Base-by-base conservation (phyloP, 352 stramenopile genomes). In the Phytophthora megakarya region DNA sequence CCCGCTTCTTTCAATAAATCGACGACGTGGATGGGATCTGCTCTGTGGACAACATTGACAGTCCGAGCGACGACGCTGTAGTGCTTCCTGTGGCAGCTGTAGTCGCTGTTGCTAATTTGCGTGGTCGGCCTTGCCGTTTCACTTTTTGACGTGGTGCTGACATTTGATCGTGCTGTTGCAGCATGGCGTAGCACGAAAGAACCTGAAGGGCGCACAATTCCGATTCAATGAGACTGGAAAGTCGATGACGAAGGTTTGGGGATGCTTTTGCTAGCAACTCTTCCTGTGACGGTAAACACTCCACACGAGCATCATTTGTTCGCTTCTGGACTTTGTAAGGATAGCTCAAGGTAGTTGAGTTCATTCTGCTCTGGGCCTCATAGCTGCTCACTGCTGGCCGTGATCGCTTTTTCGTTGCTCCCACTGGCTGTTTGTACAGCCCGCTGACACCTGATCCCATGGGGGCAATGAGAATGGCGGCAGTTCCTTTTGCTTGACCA, bases 131-230 rank as follows among this genome's bases (percentile, higher is more conserved):
- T 46, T 69, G 72, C 21, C 50, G 33, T 33, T 68, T 77, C 19
- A 45, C 46, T 67, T 68, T 76, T 64, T 70, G 52, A 57, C 46
- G 25, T 53, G 65, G 54, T 49, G 23, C 33, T 54, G 44, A 61
- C 18, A 55, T 55, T 52, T 77, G 65, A 15, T 73, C 65, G 32
- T 87, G 61, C 39, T 87, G 81, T 56, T 85, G 81, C 12, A 89
- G 65, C 63, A 86, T 76, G 7, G 80, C 80, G 43, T 88, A 90
- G 61, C 80, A 90, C 35, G 80, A 91, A 4, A 94, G 78, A 43
- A 94, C 85, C 67, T 94, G 85, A 23, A 94, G 75, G 26, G 85
- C 85, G 45, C 81, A 92, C 39, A 94, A 60, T 57, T 94, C 85
- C 2, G 83, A 74, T 66, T 94, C 85, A 45, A 91, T 89, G 12